A percentile compares a stretch with the other conserved stretches of the same genome.
Evolutionary conservation across 192 early-diverging fungal genomes (phyloP).

Genomic region (Rhizophlyctis rosea): DNA sequence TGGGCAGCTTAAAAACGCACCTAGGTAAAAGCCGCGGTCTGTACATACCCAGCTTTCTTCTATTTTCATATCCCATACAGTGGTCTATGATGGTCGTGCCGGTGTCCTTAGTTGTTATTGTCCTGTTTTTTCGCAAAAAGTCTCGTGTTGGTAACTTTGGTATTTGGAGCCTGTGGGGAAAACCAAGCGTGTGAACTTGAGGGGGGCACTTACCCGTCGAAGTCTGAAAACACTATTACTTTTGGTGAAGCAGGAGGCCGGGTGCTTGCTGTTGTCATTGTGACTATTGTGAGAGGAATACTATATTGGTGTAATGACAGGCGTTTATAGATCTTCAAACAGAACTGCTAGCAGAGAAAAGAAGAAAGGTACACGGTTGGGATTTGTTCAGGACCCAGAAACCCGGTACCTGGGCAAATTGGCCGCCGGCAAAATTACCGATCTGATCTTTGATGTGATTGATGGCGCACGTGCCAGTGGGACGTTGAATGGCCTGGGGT

Average conservation of each 20-base stretch:
- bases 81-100: constrained; percentile 46
- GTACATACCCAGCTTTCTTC: constrained; percentile 14
- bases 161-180: background rate
- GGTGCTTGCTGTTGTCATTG: too few relatives aligned
- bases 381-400: too few relatives aligned
- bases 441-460: too few relatives aligned
- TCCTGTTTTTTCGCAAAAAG: constrained; percentile 4
- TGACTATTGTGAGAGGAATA: too few relatives aligned
- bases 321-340: too few relatives aligned
- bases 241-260: constrained; percentile 12
- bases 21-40: background rate
- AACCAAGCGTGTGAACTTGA: constrained; percentile 9
- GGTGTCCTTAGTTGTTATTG: constrained; percentile 38
- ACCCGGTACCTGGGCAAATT: too few relatives aligned
- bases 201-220: constrained; percentile 32
- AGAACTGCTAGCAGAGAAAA: too few relatives aligned
- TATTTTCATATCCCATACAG: constrained; percentile 30
- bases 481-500: too few relatives aligned
- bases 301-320: too few relatives aligned
- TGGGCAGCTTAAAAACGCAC: background rate
- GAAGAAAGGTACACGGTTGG: too few relatives aligned
- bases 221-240: constrained; percentile 41
- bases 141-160: background rate
- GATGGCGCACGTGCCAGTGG: too few relatives aligned
- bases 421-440: too few relatives aligned